Conservation (phyloP, 768 basidiomycete species). For the Lentinula aciculospora region DNA sequence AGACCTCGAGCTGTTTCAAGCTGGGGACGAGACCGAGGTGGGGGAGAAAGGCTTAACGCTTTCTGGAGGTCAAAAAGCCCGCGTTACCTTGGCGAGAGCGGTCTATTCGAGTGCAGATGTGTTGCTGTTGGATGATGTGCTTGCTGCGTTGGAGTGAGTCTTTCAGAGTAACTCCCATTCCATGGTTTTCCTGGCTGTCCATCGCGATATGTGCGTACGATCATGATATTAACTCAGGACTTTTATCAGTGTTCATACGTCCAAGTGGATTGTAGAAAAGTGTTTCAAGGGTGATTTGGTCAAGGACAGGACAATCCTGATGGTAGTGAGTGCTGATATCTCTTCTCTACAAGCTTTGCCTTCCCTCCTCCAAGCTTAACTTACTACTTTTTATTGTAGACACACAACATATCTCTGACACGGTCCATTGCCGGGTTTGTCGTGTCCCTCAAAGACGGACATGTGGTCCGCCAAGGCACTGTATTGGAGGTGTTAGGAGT, state of each 20-base stretch:
- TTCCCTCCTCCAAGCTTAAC: neutral
- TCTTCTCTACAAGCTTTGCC: neutral
- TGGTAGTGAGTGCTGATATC: constrained; percentile 51
- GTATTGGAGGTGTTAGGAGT: constrained; percentile 37
- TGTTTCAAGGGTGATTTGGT: constrained; percentile 80
- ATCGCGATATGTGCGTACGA: too few species aligned
- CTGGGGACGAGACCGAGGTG: constrained; percentile 68
- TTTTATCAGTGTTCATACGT: constrained; percentile 74
- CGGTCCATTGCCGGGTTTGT: constrained; percentile 50
- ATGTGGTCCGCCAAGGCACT: constrained; percentile 41
- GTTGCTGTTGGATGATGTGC: constrained; percentile 21
- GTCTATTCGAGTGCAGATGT: constrained; percentile 48
- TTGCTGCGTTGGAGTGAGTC: constrained; percentile 21
- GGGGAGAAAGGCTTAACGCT: constrained; percentile 58
- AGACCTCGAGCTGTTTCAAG: constrained; percentile 65
- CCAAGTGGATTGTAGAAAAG: constrained; percentile 73
- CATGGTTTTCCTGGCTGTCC: too few species aligned
- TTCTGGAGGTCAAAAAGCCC: constrained; percentile 40
- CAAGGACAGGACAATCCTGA: constrained; percentile 69
- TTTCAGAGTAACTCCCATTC: constrained; percentile 38
- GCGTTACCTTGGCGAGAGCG: constrained; percentile 37
- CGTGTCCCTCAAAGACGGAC: constrained; percentile 55
- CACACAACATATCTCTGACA: constrained; percentile 47
- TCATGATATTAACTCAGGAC: too few species aligned
- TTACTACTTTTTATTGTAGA: constrained; percentile 23